These are phyloP conservation scores for Claviceps spartinae DNA, from an alignment of 2,329 filamentous ascomycete genomes.

Conservation along the genomic window DNA sequence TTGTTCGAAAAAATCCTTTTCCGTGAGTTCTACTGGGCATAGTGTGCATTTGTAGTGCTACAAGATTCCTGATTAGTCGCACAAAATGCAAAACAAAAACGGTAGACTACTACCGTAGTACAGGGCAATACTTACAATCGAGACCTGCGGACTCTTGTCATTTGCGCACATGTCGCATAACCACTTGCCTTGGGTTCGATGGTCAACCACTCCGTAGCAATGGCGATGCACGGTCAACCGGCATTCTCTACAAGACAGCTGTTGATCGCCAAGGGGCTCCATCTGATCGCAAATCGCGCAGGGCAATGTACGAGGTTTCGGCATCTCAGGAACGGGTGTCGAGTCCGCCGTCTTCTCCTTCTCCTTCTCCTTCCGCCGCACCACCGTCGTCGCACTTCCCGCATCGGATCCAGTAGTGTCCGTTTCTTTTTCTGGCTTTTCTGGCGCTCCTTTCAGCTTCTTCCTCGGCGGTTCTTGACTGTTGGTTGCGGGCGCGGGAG, in stretches of 20 bases:
- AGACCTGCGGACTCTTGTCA: slow-evolving; percentile 81
- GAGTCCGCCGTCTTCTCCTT: slow-evolving; percentile 37
- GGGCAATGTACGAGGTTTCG: slow-evolving; percentile 64
- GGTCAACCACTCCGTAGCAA: slow-evolving; percentile 76
- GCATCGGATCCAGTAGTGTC: slow-evolving; percentile 34
- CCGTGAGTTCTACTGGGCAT: slow-evolving; percentile 70
- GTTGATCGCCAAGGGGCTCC: slow-evolving; percentile 57
- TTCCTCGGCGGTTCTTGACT: slow-evolving; percentile 45
- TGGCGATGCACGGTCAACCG: slow-evolving; percentile 80
- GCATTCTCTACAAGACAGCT: slow-evolving; percentile 74
- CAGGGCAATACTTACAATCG: slow-evolving; percentile 50
- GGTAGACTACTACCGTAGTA: not conserved
- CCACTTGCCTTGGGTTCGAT: slow-evolving; percentile 67
- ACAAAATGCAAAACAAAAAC: not conserved
- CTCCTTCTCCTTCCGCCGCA: slow-evolving; percentile 50
- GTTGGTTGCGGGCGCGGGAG: slow-evolving; percentile 14
- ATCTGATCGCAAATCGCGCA: slow-evolving; percentile 73
- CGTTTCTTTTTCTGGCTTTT: slow-evolving; percentile 30
- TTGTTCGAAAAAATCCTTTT: slow-evolving; percentile 73
- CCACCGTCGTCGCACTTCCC: slow-evolving; percentile 23
- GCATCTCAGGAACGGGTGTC: slow-evolving; percentile 58
- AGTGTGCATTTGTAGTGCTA: slow-evolving; percentile 81
- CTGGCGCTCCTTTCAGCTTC: slow-evolving; percentile 42
- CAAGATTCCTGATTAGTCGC: slow-evolving; percentile 15
- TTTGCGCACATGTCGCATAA: slow-evolving; percentile 92